A percentile compares a stretch with the other conserved stretches of the same genome.
Conservation (phyloP, 345 rosid genomes). For the Eucalyptus lansdowneana region DNA sequence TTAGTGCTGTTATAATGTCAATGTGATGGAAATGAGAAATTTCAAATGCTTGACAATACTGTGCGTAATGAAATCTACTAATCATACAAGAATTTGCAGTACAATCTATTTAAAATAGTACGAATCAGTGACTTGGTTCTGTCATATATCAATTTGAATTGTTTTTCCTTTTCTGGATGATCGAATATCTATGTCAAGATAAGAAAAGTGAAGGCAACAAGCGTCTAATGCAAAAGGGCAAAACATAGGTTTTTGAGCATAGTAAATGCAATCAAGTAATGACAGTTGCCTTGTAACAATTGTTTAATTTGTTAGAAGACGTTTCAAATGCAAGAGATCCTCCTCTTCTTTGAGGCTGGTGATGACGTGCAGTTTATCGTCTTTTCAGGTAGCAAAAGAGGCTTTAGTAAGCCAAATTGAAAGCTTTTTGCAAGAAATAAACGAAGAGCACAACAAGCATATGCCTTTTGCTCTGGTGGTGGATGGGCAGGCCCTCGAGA, state of each 20-base stretch:
- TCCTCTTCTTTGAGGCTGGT: not conserved
- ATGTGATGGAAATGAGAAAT: not conserved
- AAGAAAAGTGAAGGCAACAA: not conserved
- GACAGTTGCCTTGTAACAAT: not conserved
- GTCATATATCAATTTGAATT: not conserved
- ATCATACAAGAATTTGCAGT: not conserved
- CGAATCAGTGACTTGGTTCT: not conserved
- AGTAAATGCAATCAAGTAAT: not conserved
- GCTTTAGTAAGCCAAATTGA: conserved; percentile 36
- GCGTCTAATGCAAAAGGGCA: not conserved
- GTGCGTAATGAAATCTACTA: not conserved
- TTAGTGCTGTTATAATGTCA: not conserved
- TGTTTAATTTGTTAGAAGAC: not conserved
- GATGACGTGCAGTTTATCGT: not conserved
- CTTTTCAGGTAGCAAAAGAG: conserved; percentile 37
- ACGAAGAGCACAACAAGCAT: conserved; percentile 22
- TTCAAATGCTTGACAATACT: not conserved
- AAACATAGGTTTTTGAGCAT: not conserved
- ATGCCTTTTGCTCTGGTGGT: conserved; percentile 62
- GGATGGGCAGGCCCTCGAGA: conserved; percentile 60
- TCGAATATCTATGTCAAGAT: not conserved
- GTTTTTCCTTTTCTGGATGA: not conserved
- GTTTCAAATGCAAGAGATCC: not conserved
- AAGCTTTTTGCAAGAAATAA: conserved; percentile 28
- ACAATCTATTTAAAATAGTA: not conserved